Evolutionary conservation across 805 yeast species (phyloP).

Genomic region (Lipomyces lipofer): DNA sequence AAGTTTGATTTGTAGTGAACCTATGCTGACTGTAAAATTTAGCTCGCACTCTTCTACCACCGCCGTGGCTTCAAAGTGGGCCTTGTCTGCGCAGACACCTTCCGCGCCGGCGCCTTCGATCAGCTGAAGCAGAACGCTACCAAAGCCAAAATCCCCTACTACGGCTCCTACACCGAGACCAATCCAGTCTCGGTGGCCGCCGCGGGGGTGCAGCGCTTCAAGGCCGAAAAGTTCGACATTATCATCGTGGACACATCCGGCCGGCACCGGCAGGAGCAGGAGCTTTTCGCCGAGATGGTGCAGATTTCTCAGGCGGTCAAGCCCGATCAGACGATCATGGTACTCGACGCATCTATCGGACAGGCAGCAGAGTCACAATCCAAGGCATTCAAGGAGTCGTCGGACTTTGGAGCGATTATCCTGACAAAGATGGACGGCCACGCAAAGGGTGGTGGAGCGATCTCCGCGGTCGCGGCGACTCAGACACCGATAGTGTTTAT

Average conservation of each 20-base stretch:
- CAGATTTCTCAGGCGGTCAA: conserved; percentile 84
- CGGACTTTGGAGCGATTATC: conserved; percentile 92
- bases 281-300: conserved; percentile 89
- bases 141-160: conserved; percentile 89
- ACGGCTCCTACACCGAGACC: conserved; percentile 92
- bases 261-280: conserved; percentile 93
- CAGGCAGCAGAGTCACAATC: conserved; percentile 98
- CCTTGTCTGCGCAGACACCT: conserved; percentile 97
- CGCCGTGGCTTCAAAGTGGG: conserved; percentile 94
- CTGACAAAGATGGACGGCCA: conserved; percentile 98
- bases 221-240: conserved; percentile 85
- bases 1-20: neutral
- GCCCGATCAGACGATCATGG: conserved; percentile 98
- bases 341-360: conserved; percentile 94
- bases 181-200: conserved; percentile 91
- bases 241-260: conserved; percentile 98
- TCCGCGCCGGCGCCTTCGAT: conserved; percentile 99
- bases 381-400: conserved; percentile 86
- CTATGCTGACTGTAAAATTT: conserved; percentile 2
- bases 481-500: conserved; percentile 92
- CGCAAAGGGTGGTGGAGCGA: conserved; percentile 99
- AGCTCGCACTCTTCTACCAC: conserved; percentile 88
- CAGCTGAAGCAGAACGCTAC: conserved; percentile 97
- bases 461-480: conserved; percentile 98
- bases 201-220: conserved; percentile 90